These are phyloP conservation scores for Urtica urens DNA, from an alignment of 306 rosid genomes.

Conservation along the genomic window DNA sequence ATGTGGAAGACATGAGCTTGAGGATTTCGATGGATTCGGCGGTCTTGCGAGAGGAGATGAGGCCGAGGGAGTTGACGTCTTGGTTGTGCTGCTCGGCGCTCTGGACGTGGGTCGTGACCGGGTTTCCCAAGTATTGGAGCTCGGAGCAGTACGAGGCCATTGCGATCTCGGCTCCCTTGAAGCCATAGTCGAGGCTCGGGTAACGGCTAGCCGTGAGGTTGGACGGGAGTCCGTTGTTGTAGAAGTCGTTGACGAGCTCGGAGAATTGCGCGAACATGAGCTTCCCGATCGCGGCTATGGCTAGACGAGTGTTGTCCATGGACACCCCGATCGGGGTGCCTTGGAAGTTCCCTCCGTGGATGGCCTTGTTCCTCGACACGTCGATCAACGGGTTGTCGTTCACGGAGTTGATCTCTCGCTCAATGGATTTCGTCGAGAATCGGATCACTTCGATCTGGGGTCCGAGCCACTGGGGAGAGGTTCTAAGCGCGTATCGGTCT, in stretches of 20 bases:
- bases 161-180: constrained; percentile 90
- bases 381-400: constrained; percentile 90
- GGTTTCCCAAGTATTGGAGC: constrained; percentile 70
- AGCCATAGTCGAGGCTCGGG: constrained; percentile 87
- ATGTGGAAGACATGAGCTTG: constrained; percentile 80
- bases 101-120: constrained; percentile 80
- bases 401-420: constrained; percentile 81
- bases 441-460: constrained; percentile 80
- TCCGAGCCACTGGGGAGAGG: constrained; percentile 96
- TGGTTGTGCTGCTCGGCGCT: constrained; percentile 94
- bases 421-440: constrained; percentile 73
- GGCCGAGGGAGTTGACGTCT: constrained; percentile 81
- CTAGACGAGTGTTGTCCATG: constrained; percentile 89
- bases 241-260: constrained; percentile 75
- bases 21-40: constrained; percentile 61
- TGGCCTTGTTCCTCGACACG: constrained; percentile 83
- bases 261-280: constrained; percentile 92
- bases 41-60: constrained; percentile 76
- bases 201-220: constrained; percentile 65
- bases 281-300: constrained; percentile 76
- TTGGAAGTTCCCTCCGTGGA: constrained; percentile 91
- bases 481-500: constrained; percentile 74
- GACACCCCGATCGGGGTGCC: constrained; percentile 96
- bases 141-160: constrained; percentile 92
- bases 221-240: constrained; percentile 82